These are phyloP conservation scores for Exophiala sp. DNA, from an alignment of 2,329 filamentous ascomycete genomes.

Conservation along the genomic window DNA sequence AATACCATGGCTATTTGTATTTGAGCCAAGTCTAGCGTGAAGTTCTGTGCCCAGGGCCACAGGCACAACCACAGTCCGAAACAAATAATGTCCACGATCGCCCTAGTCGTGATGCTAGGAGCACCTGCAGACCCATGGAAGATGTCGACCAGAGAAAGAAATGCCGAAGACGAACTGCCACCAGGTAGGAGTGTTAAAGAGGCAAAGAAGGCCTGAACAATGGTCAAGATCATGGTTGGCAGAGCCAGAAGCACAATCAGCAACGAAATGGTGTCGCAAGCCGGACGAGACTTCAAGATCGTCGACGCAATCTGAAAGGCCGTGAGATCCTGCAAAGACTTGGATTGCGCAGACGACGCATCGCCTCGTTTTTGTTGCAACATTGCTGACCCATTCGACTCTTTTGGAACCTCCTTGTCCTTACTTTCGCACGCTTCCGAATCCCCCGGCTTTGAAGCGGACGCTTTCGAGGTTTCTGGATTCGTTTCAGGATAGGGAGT, in stretches of 20 bases:
- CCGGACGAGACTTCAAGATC: slow-evolving; percentile 82
- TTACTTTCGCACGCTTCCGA: slow-evolving; percentile 10
- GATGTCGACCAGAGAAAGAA: slow-evolving; percentile 82
- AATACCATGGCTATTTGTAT: slow-evolving; percentile 89
- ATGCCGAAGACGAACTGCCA: slow-evolving; percentile 68
- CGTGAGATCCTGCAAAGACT: slow-evolving; percentile 66
- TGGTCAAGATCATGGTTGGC: slow-evolving; percentile 78
- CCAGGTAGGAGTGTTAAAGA: slow-evolving; percentile 89
- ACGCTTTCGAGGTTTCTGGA: slow-evolving; percentile 5
- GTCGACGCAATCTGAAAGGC: slow-evolving; percentile 76
- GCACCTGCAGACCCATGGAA: slow-evolving; percentile 84
- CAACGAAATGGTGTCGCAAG: slow-evolving; percentile 93
- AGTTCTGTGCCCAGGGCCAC: slow-evolving; percentile 81
- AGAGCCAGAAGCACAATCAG: slow-evolving; percentile 93
- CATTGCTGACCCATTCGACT: slow-evolving; percentile 23
- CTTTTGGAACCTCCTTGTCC: slow-evolving; percentile 16
- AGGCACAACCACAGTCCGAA: slow-evolving; percentile 83
- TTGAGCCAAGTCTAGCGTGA: slow-evolving; percentile 85
- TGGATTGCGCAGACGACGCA: slow-evolving; percentile 65
- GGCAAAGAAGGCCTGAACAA: slow-evolving; percentile 89
- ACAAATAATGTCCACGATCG: slow-evolving; percentile 79
- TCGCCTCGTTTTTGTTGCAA: slow-evolving; percentile 57
- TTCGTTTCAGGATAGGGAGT: slow-evolving; percentile 1
- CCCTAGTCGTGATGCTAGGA: slow-evolving; percentile 77
- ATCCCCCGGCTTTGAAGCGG: slow-evolving; percentile 1